Conservation (phyloP, 306 rosid genomes). For the Senna siamea region DNA sequence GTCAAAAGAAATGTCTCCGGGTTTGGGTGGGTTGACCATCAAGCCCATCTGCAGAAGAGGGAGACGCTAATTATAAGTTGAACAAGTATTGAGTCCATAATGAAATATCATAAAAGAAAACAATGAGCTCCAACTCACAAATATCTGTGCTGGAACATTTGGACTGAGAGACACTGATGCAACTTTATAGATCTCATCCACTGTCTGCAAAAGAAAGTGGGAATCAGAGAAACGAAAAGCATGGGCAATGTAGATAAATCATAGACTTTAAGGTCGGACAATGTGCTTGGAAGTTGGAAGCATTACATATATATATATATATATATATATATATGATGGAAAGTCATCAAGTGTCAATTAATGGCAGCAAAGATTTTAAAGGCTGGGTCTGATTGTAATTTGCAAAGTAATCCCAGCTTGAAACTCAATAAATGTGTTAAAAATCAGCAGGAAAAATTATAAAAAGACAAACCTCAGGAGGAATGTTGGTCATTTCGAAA, state of each 20-base stretch:
- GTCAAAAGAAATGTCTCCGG: slow-evolving; percentile 94
- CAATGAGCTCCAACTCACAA: slow-evolving; percentile 69
- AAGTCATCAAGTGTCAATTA: too few species aligned
- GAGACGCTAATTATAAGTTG: slow-evolving; percentile 12
- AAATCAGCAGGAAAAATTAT: slow-evolving; percentile 30
- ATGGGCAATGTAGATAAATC: slow-evolving; percentile 14
- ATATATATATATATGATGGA: too few species aligned
- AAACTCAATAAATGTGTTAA: slow-evolving; percentile 19
- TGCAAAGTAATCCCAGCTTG: slow-evolving; percentile 28
- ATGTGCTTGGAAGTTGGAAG: slow-evolving; percentile 15
- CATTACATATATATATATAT: slow-evolving; percentile 15
- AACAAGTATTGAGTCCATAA: slow-evolving; percentile 22
- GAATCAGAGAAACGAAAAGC: slow-evolving; percentile 38
- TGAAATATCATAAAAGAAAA: slow-evolving; percentile 22
- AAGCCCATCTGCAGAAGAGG: slow-evolving; percentile 78
- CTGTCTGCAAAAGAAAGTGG: slow-evolving; percentile 73
- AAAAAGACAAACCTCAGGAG: slow-evolving; percentile 76
- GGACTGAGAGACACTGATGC: slow-evolving; percentile 93
- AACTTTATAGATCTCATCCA: slow-evolving; percentile 94
- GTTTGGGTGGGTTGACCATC: slow-evolving; percentile 92
- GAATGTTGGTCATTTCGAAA: slow-evolving; percentile 96
- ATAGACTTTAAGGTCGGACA: slow-evolving; percentile 12
- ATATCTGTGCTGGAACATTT: slow-evolving; percentile 98
- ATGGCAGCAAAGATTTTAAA: too few species aligned
- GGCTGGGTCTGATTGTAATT: too few species aligned